Base-by-base conservation (phyloP, 306 rosid genomes). In the Ziziphus jujuba region DNA sequence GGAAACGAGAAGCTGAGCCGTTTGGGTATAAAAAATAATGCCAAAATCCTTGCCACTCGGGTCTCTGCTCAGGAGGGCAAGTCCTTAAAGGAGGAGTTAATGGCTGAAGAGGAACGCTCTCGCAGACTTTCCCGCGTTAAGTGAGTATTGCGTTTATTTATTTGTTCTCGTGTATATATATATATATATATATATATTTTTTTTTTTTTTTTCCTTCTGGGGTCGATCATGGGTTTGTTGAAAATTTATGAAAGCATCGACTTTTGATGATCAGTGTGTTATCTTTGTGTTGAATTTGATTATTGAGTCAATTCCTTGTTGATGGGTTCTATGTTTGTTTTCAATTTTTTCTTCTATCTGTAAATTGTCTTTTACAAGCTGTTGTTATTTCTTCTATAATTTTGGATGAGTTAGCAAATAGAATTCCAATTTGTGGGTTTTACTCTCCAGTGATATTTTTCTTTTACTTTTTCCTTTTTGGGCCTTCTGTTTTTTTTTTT, bases 51-150 rank as follows among this genome's bases (percentile, higher is more conserved):
- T 51, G 82, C 90, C 16, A 77, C 76, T 23, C 81, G 89, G 45
- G 72, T 74, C 53, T 21, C 66, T n/a, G 74, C 82, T 10, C 75
- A 77, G 20, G 92, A 85, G 69, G 91, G 85, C 0, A 68, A 66
- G 63, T 79, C 79, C 6, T 68, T 92, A 48, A 65, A 74, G 54
- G 49, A 52, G 55, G 81, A 78, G 68, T 59, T 87, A 75, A 71
- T 89, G 79, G 96, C 96, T 0, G 89, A 87, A 25, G 96, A 84
- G n/a, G 93, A 92, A 66, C 92, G 93, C 70, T 72, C 81, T 53
- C 43, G 53, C 20, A 81, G 97, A 73, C 91, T 92, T 50, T 58
- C 79, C 28, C 85, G 96, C 56, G 70, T 92, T 72, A 92, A 84
- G 98, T 89, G 55, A 66, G 82, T 69, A 1, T 54, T 68, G 21